These are phyloP conservation scores for Ceriops tagal DNA, from an alignment of 345 rosid species.

Conservation along the genomic window DNA sequence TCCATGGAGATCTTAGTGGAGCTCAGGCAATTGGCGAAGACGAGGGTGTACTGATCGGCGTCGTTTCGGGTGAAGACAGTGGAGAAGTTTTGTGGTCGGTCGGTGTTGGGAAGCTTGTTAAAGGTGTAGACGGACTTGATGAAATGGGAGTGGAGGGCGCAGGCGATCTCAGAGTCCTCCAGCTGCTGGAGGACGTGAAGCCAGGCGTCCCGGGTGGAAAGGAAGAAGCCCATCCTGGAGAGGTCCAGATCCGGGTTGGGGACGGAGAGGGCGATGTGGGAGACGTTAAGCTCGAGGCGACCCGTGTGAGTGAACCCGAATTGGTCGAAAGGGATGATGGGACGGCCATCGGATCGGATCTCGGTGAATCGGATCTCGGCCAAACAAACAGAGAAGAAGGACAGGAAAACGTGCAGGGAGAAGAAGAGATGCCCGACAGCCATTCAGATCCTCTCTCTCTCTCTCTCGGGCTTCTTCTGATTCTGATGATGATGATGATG, in stretches of 20 bases:
- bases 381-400: constrained; percentile 25
- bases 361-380: constrained; percentile 72
- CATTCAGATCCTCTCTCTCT: too few species aligned
- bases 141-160: constrained; percentile 66
- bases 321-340: constrained; percentile 70
- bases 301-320: constrained; percentile 93
- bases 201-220: constrained; percentile 85
- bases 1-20: constrained; percentile 66
- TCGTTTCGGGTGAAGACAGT: constrained; percentile 30
- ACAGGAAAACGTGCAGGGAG: constrained; percentile 15
- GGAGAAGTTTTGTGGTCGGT: constrained; percentile 14
- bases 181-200: constrained; percentile 69
- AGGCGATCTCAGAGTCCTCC: constrained; percentile 65
- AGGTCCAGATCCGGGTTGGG: constrained; percentile 57
- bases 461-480: too few species aligned
- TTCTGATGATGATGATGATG: too few species aligned
- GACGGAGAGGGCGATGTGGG: constrained; percentile 49
- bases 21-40: constrained; percentile 80
- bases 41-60: constrained; percentile 76
- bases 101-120: constrained; percentile 41
- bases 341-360: constrained; percentile 69
- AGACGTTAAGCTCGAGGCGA: constrained; percentile 67
- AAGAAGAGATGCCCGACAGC: constrained; percentile 1
- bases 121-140: constrained; percentile 63
- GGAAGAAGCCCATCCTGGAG: constrained; percentile 82